Base-by-base conservation (phyloP, 2,329 filamentous ascomycete genomes). In the Fusarium agapanthi region DNA sequence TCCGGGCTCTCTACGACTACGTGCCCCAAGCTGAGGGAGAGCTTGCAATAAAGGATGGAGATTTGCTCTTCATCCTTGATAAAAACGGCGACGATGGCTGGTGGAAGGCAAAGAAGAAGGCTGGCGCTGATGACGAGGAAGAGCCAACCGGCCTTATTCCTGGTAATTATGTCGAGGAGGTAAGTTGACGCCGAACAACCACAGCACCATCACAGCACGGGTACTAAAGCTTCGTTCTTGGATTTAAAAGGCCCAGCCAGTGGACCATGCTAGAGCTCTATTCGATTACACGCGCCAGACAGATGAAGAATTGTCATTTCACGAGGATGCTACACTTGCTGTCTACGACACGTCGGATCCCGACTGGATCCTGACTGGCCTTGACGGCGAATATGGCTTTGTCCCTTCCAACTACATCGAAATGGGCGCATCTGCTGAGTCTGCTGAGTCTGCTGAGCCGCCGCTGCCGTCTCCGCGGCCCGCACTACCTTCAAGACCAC, bases 261-360 rank as follows among this genome's bases (percentile, higher is more conserved):
- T 89, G 69, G 86, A 89, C 69, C 88, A 91, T 75, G 96, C 95
- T 55, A 95, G 92, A 81, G 94, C 96, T n/a, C 89, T 98, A n/a
- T 99, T 95, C 85, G 96, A 99, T 82, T 99, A 99, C 82, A 93
- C 93, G 56, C 90, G 95, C 77, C 96, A 99, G 84, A 99, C 96
- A 30, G 96, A 99, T 79, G 96, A 99, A 83, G 96, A 99, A 83
- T 87, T 99, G 15, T 98, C 95, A 30, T 98, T 99, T 80, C 89
- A 93, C 54, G 96, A 99, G 84, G 95, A 97, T 80, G 91, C 92
- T 44, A 84, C 90, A 48, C 88, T 99, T 54, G 86, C 93, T 68
- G 93, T 99, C 53, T 98, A 93, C 83, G 96, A 99, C 82, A 91
- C 88, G 15, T 92, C 94, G 10, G 96, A 99, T 81, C 94, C 94